Conservation (phyloP, 2,329 filamentous ascomycete genomes). For the Nemania serpens region DNA sequence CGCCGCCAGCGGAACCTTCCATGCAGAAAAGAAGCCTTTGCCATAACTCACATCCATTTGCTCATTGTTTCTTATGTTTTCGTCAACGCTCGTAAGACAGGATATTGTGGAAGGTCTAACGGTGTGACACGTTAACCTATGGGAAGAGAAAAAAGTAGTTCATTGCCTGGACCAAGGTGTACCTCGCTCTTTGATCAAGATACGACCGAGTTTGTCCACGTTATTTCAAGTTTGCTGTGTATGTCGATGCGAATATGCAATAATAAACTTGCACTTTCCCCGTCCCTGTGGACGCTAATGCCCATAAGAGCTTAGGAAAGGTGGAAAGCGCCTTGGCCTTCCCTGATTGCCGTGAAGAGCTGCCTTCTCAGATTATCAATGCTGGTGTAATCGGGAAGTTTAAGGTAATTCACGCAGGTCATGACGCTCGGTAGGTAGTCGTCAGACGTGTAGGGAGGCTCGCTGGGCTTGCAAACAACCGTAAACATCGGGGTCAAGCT, state of each 20-base stretch:
- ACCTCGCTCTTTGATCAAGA: conserved; percentile 18
- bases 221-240: conserved; percentile 25
- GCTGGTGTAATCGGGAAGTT: conserved; percentile 90
- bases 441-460: conserved; percentile 89
- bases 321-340: conserved; percentile 98
- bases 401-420: conserved; percentile 99
- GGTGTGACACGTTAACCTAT: conserved; percentile 21
- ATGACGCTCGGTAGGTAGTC: conserved; percentile 99
- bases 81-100: conserved; percentile 9
- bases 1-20: conserved; percentile 27
- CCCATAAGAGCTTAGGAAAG: conserved; percentile 64
- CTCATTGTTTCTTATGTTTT: conserved; percentile 20
- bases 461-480: conserved; percentile 98
- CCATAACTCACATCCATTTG: conserved; percentile 16
- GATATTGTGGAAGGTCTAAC: not conserved
- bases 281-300: not conserved
- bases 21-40: conserved; percentile 28
- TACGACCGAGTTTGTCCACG: conserved; percentile 27
- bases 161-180: conserved; percentile 13
- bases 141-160: conserved; percentile 28
- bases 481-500: conserved; percentile 97
- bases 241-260: conserved; percentile 26
- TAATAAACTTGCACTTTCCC: conserved; percentile 13
- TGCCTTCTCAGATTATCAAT: conserved; percentile 77
- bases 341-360: conserved; percentile 83